Evolutionary conservation across 306 rosid species (phyloP), one percentile per base, ranked within the genome.

Genomic region (Gastrolobium villosum): DNA sequence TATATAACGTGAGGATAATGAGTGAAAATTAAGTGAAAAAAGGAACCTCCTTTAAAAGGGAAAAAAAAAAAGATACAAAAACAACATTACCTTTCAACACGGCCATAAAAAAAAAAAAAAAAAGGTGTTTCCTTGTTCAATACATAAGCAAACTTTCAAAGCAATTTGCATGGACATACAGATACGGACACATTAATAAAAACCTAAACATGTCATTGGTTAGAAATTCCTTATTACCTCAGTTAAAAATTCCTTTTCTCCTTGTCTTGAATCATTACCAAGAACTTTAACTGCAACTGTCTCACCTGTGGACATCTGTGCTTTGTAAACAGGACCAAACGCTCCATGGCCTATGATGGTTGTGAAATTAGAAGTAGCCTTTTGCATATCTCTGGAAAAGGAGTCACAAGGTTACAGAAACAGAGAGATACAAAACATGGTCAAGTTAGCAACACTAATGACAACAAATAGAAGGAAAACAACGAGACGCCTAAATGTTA

Each of bases 341-440:
- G 99, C 97, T 53, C 99, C 99, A 79, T 92, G 91, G 75, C 99
- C 99, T 80, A 94, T 92, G 72, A 87, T 79, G 53, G 95, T 94
- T 43, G 97, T 92, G 83, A 95, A 95, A 83, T 95, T 89, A 74
- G 81, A 89, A 34, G 99, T 92, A 65, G 89, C 99, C 72, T 87
- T 92, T 70, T 89, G 94, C 81, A 95, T 79, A 71, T 89, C 90
- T 91, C 99, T 95, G 84, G 40, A 66, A 76, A 80, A 50, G 52
- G 52, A 68, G 10, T 35, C 82, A 70, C 60, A 31, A 63, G 55
- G 81, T 52, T 35, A 65, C 6, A 75, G 68, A 68, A 45, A 52
- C 43, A 40, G 3, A 64, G 26, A 64, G 10, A 67, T 48, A 20
- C 35, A 48, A 41, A 67, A 54, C 65, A 52, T 45, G 65, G 72